Percentiles rank a stretch among this genome's conserved stretches.
Conservation (phyloP, 164 flowering plant species). For the Brasenia schreberi region DNA sequence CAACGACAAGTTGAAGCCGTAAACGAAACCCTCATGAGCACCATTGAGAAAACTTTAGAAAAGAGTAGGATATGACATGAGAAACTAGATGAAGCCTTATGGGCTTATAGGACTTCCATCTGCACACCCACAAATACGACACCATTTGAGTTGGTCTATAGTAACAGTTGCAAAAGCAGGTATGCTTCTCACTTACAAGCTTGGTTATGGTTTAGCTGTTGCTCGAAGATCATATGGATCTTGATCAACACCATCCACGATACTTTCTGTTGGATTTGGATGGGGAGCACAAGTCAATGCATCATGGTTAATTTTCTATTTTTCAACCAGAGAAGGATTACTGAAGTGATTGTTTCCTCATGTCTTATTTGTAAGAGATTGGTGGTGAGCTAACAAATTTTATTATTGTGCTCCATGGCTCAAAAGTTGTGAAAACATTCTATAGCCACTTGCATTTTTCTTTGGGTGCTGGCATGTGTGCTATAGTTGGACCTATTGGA, state of each 20-base stretch:
- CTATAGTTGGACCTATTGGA: conserved; percentile 93
- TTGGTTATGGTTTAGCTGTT: conserved; percentile 93
- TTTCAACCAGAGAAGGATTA: neutral
- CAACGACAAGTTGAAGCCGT: no score
- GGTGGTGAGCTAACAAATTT: conserved; percentile 95
- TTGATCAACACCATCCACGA: conserved; percentile 99
- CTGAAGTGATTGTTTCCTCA: neutral
- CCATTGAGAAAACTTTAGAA: no score
- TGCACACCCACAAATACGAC: no score
- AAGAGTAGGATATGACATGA: no score
- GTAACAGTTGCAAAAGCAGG: conserved; percentile 93
- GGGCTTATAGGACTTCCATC: no score
- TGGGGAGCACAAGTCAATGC: conserved; percentile 97
- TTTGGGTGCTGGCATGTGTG: conserved; percentile 98
- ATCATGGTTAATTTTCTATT: neutral
- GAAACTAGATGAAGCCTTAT: no score
- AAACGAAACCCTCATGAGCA: no score
- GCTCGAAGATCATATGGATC: conserved; percentile 83
- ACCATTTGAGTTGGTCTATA: no score
- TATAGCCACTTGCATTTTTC: conserved; percentile 95
- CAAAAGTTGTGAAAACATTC: conserved; percentile 88
- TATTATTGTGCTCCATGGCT: conserved; percentile 74
- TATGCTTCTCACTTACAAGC: conserved; percentile 56
- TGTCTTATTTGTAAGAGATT: conserved; percentile 22
- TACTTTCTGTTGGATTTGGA: conserved; percentile 73